A percentile compares a stretch with the other conserved stretches of the same genome.
Conservation (phyloP, 768 basidiomycete species). For the Pisolithus microcarpus region DNA sequence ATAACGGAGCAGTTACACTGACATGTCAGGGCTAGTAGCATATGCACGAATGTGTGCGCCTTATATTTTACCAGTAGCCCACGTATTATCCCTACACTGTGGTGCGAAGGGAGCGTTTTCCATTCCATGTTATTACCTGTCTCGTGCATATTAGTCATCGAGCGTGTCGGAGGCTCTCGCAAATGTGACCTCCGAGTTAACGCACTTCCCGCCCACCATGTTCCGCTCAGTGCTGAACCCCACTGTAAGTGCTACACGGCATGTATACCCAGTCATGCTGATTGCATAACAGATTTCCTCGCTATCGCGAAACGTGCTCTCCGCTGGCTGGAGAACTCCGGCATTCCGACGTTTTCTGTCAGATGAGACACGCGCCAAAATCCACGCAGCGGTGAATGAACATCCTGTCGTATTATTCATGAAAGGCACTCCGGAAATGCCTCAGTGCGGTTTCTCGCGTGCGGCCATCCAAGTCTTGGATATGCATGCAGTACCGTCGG, state of each 20-base stretch:
- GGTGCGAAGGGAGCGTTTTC: too few relatives aligned
- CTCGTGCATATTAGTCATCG: background rate
- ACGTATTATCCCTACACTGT: too few relatives aligned
- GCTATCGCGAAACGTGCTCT: constrained; percentile 7
- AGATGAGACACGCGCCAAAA: constrained; percentile 51
- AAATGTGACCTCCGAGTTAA: too few relatives aligned
- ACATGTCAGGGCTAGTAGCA: too few relatives aligned
- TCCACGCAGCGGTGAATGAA: constrained; percentile 66
- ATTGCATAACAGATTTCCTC: constrained; percentile 1
- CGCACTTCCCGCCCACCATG: background rate
- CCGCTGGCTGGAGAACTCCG: constrained; percentile 4
- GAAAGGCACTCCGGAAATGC: constrained; percentile 86
- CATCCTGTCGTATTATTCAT: constrained; percentile 93
- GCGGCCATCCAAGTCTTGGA: constrained; percentile 90
- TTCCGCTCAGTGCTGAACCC: background rate
- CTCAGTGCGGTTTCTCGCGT: constrained; percentile 94
- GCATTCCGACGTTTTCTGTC: constrained; percentile 45
- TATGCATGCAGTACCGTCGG: constrained; percentile 67
- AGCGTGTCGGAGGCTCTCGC: background rate
- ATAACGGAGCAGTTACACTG: background rate
- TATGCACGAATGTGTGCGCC: too few relatives aligned
- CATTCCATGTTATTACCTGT: too few relatives aligned
- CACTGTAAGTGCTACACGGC: background rate
- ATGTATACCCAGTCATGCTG: background rate
- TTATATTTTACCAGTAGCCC: too few relatives aligned